These are phyloP conservation scores for Amanita subjunquillea DNA, from an alignment of 768 basidiomycete species.

Conservation along the genomic window DNA sequence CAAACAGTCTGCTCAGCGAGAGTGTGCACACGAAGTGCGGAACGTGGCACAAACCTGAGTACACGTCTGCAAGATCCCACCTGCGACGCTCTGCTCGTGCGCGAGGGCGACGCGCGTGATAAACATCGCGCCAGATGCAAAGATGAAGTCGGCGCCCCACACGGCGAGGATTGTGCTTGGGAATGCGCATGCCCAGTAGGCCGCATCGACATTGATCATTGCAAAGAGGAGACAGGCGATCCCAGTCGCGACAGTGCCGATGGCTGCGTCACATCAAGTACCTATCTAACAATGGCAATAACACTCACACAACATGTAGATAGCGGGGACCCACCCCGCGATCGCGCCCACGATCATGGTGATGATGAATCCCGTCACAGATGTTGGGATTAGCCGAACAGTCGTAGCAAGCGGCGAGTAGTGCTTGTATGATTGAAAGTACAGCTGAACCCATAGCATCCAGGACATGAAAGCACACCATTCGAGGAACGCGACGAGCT, in stretches of 20 bases:
- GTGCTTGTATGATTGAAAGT: constrained; percentile 17
- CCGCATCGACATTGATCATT: constrained; percentile 39
- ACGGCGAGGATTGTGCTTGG: constrained; percentile 56
- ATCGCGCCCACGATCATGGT: constrained; percentile 58
- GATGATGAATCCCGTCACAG: constrained; percentile 49
- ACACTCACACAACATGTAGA: constrained; percentile 37
- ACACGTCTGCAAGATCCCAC: constrained; percentile 76
- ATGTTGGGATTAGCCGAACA: constrained; percentile 65
- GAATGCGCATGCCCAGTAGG: constrained; percentile 74
- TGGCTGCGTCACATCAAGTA: constrained; percentile 1
- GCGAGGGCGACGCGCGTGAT: constrained; percentile 56
- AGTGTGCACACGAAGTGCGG: not conserved
- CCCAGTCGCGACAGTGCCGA: constrained; percentile 52
- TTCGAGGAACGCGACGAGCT: constrained; percentile 45
- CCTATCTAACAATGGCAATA: constrained; percentile 17
- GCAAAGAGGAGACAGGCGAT: constrained; percentile 58
- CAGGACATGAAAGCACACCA: constrained; percentile 47
- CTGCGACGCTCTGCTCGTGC: constrained; percentile 68
- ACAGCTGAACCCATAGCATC: constrained; percentile 23
- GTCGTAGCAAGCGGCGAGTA: constrained; percentile 56
- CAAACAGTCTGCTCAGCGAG: not conserved
- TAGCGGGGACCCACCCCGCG: constrained; percentile 42
- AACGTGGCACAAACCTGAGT: constrained; percentile 39
- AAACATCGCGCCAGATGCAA: constrained; percentile 61
- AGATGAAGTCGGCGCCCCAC: constrained; percentile 73